Percentiles rank a stretch among this genome's conserved stretches.
Evolutionary conservation across 768 basidiomycete genomes (phyloP).

Genomic region (Xerocomus spinulosus): DNA sequence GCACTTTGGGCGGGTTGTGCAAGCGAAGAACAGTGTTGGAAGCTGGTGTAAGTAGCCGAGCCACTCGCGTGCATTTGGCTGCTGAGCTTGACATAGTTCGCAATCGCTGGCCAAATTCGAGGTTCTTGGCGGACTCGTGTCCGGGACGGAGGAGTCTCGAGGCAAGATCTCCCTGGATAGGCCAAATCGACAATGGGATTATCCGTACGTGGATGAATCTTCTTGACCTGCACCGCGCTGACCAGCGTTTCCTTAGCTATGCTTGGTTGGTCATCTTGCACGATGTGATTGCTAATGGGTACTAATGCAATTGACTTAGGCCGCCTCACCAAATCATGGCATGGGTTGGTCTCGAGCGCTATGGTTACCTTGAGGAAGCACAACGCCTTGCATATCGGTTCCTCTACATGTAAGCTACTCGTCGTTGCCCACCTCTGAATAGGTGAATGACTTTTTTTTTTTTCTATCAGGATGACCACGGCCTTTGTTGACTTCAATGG

Average conservation of each 20-base stretch:
- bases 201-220: constrained; percentile 59
- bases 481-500: constrained; percentile 97
- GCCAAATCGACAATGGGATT: constrained; percentile 99
- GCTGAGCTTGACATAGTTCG: constrained; percentile 45
- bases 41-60: constrained; percentile 69
- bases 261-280: constrained; percentile 48
- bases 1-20: constrained; percentile 97
- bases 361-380: constrained; percentile 91
- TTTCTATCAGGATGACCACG: constrained; percentile 71
- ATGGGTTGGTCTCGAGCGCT: constrained; percentile 96
- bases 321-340: constrained; percentile 99
- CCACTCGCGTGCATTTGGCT: not conserved
- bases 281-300: not conserved
- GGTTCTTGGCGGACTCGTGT: constrained; percentile 90
- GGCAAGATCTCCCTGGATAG: constrained; percentile 94
- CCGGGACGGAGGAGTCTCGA: constrained; percentile 93
- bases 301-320: constrained; percentile 38
- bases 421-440: not conserved
- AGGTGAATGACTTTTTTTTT: constrained; percentile 2
- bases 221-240: constrained; percentile 4
- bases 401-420: constrained; percentile 97
- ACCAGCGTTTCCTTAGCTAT: constrained; percentile 41
- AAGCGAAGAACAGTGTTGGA: constrained; percentile 91
- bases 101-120: constrained; percentile 93
- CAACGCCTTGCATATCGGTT: constrained; percentile 92